Conservation (phyloP, 2,329 filamentous ascomycete species). For the Trichoderma citrinoviride region DNA sequence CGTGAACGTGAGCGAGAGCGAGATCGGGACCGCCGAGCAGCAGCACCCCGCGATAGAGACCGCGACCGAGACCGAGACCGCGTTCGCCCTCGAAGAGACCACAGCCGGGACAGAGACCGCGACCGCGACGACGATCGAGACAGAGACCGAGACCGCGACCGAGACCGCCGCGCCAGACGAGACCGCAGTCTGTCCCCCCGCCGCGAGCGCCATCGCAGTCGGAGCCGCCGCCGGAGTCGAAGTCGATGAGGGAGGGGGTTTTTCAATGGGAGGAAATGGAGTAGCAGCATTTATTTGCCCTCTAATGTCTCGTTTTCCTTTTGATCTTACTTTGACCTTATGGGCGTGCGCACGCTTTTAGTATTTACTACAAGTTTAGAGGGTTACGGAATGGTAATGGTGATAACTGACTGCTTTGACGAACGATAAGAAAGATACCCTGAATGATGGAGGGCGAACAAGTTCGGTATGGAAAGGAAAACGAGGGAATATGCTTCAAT, state of each 20-base stretch:
- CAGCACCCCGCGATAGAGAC: constrained; percentile 22
- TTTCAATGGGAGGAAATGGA: neutral
- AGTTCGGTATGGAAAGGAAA: neutral
- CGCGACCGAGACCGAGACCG: constrained; percentile 41
- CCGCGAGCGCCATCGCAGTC: constrained; percentile 38
- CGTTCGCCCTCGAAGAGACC: constrained; percentile 36
- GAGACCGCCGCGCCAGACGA: constrained; percentile 28
- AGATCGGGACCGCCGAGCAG: constrained; percentile 30
- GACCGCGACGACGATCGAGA: constrained; percentile 32
- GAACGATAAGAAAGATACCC: neutral
- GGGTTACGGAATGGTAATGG: neutral
- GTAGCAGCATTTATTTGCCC: neutral
- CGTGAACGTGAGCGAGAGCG: constrained; percentile 38
- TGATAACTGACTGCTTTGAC: neutral
- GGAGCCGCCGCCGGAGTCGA: constrained; percentile 41
- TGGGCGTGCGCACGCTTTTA: neutral
- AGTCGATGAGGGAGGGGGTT: constrained; percentile 22
- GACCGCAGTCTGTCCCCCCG: constrained; percentile 38
- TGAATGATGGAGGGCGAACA: neutral
- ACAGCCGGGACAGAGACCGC: constrained; percentile 35
- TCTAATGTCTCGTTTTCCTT: neutral
- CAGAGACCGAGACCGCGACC: constrained; percentile 44
- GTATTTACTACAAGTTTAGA: neutral
- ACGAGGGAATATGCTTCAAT: neutral
- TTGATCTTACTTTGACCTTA: neutral